A percentile compares a stretch with the other conserved stretches of the same genome.
Conservation (phyloP, 2,329 filamentous ascomycete genomes). For the Colletotrichum sp. region DNA sequence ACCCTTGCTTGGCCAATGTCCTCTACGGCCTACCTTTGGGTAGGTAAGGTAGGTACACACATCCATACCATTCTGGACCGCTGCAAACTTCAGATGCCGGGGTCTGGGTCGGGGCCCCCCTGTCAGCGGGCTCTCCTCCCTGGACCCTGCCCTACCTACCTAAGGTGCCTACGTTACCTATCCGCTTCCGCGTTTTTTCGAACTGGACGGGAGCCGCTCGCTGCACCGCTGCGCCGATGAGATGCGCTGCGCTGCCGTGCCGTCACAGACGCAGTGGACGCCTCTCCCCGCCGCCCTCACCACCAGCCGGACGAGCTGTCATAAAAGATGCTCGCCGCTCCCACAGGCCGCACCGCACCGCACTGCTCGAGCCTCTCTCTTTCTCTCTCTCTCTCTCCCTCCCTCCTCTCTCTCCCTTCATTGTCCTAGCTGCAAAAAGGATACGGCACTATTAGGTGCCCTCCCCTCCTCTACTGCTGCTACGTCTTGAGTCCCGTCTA, state of each 20-base stretch:
- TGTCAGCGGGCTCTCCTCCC: not conserved
- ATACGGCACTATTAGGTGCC: conserved; percentile 17
- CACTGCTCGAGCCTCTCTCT: not conserved
- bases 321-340: conserved; percentile 17
- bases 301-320: conserved; percentile 2
- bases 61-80: not conserved
- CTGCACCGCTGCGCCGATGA: not conserved
- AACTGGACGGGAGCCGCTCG: not conserved
- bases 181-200: conserved; percentile 3
- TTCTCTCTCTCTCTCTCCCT: not conserved
- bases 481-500: not conserved
- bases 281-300: not conserved
- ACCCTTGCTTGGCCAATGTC: not conserved
- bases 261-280: not conserved
- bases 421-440: not conserved
- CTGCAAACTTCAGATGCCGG: not conserved
- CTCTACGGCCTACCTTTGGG: not conserved
- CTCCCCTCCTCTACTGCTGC: not conserved
- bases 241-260: not conserved
- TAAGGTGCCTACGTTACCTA: not conserved
- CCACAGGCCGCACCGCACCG: not conserved
- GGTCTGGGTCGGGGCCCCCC: not conserved
- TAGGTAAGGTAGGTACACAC: not conserved
- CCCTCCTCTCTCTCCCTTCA: not conserved
- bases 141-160: not conserved